Evolutionary conservation across 2,329 filamentous ascomycete species (phyloP), one percentile per base, ranked within the genome.

Genomic region (Fusarium goolgardi): DNA sequence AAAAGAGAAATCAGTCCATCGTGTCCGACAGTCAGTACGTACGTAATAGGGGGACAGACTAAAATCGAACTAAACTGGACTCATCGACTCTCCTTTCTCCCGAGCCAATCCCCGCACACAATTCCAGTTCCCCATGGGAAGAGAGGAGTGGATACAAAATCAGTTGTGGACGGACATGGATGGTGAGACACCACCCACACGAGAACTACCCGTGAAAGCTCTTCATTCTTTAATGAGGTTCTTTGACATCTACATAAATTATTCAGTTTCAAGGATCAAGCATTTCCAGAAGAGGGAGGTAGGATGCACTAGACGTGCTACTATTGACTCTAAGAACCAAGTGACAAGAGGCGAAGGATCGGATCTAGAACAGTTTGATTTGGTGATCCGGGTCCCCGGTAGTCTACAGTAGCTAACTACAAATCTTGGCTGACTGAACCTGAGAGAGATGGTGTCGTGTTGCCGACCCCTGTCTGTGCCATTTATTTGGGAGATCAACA

Each of bases 51-150:
- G 61, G 40, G 43, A 25, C 8, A 9, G 16, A 21, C 55, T 50
- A 49, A 43, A 59, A 49, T 54, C 11, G 20, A 55, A 16, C 40
- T 55, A 45, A 20, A 6, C 47, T 51, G 40, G 47, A 51, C 47
- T 29, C 29, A 34, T 23, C 45, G 31, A 47, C n/a, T 10, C 20
- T 32, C 37, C 25, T 23, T 37, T n/a, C n/a, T 43, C 32, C n/a
- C 46, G 61, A 65, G 35, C 61, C 61, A 64, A 64, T 64, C 61
- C 59, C 59, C 61, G 41, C 59, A 65, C 53, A 41, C n/a, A 11
- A 21, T 64, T 64, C 61, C 41, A 2, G 25, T 64, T 64, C 61
- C 61, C 53, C 61, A 59, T 59, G 61, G 61, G 47, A 27, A 20
- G 15, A 53, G 43, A 43, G 34, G 45, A 59, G 61, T 64, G 61